Conservation (phyloP, 768 basidiomycete genomes). For the Cyathus striatus region DNA sequence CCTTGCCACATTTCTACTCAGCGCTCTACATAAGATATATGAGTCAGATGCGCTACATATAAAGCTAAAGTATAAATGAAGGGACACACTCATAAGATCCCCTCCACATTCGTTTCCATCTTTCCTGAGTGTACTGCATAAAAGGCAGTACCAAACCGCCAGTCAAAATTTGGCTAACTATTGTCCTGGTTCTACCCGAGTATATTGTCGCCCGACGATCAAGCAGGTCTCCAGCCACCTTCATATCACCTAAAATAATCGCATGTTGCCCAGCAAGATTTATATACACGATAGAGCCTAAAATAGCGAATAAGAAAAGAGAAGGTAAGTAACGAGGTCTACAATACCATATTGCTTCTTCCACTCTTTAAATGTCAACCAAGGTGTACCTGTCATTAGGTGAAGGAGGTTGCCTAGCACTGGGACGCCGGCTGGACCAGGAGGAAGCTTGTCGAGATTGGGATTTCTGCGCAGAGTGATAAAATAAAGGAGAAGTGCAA, state of each 20-base stretch:
- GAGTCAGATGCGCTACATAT: no score
- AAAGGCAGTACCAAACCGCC: background rate
- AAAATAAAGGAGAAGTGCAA: no score
- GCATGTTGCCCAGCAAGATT: background rate
- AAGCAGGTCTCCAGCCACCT: background rate
- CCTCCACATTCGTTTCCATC: background rate
- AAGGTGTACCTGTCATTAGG: background rate
- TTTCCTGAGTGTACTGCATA: background rate
- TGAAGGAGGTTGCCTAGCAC: background rate
- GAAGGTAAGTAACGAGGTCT: background rate
- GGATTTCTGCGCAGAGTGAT: no score
- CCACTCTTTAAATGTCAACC: background rate
- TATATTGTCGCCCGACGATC: background rate
- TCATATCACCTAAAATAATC: background rate
- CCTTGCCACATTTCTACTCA: background rate
- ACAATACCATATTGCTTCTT: background rate
- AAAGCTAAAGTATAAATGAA: no score
- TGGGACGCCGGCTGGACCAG: slow-evolving; percentile 4
- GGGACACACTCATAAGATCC: background rate
- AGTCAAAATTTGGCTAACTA: background rate
- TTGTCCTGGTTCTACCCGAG: background rate
- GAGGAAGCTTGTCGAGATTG: background rate
- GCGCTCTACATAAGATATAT: no score
- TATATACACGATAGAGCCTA: background rate
- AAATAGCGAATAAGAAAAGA: background rate